Evolutionary conservation across 176 grass and related monocot species (phyloP), one percentile per base, ranked within the genome.

Genomic region (Zea luxurians): DNA sequence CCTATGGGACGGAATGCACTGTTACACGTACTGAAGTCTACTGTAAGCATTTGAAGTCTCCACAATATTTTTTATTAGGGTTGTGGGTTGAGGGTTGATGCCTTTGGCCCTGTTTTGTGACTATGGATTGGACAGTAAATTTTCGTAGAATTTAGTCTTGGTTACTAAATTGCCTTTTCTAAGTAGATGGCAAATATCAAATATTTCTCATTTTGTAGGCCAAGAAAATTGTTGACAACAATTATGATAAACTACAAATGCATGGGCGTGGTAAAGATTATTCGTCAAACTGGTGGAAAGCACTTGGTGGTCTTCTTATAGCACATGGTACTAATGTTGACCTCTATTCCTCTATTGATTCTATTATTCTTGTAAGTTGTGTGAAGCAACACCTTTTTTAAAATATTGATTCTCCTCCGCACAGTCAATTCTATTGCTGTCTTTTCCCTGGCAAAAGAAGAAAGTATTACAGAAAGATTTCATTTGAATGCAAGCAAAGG

Each of bases 201-300:
- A 57, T 65, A 2, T 48, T 81, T 43, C 11, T 71, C 45, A 77
- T 75, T 90, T 80, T 82, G 55, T 86, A 97, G 95, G 72, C 57
- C 77, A 97, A 90, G 88, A 97, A 90, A 70, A 88, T 94, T 61
- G 36, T 84, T 42, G 85, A 85, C 7, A 88, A 92, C 70, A 97
- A 87, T 66, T 97, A 82, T 21, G 87, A 94, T 80, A 88, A 92
- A 79, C 89, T 97, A 77, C 85, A 92, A 70, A 59, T 94, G 85
- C 91, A 97, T 90, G 91, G 91, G 2, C 83, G 74, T 17, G 95
- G 95, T 65, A 94, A 90, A 94, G 89, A 97, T 34, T 82, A 86
- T 87, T 72, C 87, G n/a, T 65, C 91, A 41, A 92, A 86, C 74
- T 98, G 95, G 95, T 98, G 95, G 95, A 98, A 98, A 85, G 83